Base-by-base conservation (phyloP, 2,329 filamentous ascomycete genomes). In the Hymenoscyphus fraxineus region DNA sequence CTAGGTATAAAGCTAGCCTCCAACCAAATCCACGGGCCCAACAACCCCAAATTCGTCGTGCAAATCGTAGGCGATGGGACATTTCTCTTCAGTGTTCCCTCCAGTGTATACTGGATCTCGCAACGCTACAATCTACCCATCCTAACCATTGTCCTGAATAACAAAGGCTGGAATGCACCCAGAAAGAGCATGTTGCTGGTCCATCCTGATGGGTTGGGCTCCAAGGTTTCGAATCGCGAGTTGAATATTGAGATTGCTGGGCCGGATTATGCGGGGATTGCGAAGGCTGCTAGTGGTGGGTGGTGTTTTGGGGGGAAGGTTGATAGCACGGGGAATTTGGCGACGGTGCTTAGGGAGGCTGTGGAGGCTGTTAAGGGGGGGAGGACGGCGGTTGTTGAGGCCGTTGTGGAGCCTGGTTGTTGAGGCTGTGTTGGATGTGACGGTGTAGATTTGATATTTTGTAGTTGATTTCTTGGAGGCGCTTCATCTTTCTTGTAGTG, bases 1-100 rank as follows among this genome's bases (percentile, higher is more conserved):
- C 76, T 94, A 2, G 91, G 91, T 1, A 88, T 93, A 73, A 93
- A 93, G 74, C 82, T 94, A 7, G 91, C 89, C 0, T 81, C 82
- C 0, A 83, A 69, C 15, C 65, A 62, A 19, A 78, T 81, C 41
- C 80, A 82, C 7, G 81, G 79, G 0, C 73, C 69, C 1, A 78
- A 78, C 55, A 82, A 85, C 69, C 83, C 83, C 38, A 85, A 83
- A 65, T 86, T 87, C 67, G 83, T 88, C 1, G 84, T 83, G 64
- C 84, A 87, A 69, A 82, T 90, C 64, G 87, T 90, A 9, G 88
- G 87, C 3, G 88, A 90, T 69, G 88, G 88, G 2, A 88, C 86
- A 0, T 90, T 81, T 73, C 79, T 90, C 9, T 90, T 90, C 77
- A 83, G 79, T 7, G 83, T 89, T 0, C 87, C 87, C 0, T 83